Base-by-base conservation (phyloP, 495 filamentous ascomycete species). In the Hyaloscypha variabilis region DNA sequence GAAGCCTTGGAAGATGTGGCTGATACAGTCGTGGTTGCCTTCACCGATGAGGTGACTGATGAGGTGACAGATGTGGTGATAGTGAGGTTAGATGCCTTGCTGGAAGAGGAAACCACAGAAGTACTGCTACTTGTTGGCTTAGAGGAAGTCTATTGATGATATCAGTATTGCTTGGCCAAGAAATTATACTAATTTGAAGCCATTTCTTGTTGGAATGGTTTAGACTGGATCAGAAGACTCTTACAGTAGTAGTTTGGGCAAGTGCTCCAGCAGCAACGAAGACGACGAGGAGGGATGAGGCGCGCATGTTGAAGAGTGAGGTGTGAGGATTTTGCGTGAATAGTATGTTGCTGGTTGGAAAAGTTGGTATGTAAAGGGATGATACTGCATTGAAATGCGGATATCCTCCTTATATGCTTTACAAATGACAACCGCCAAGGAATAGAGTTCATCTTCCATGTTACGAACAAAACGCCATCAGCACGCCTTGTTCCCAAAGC, bases 281-380 rank as follows among this genome's bases (percentile, higher is more conserved):
- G n/a, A 68, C 46, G n/a, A 61, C 62, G 42, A 68, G 62, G 57
- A 68, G n/a, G 36, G 55, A 56, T 59, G 61, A 65, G 62, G 62
- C 8, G 57, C 57, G 66, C 66, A 68, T 68, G 0, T 58, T 64
- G 60, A 60, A 25, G 29, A 36, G 26, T 52, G 21, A 23, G 21
- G 53, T 34, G n/a, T 31, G 6, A n/a, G 42, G 60, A 30, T 55
- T 21, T 58, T 52, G 36, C 14, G 42, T 51, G 19, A n/a, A 34
- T 30, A 25, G 2, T 29, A 34, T 30, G 26, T 8, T 52, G 49
- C 8, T 6, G 30, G 6, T 34, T 30, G 14, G 30, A 21, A 34
- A 25, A 29, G 6, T 19, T 46, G 39, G 11, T 46, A 46, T 11
- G 21, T 8, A n/a, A 29, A 26, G 51, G 26, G 51, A 54, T 23